Evolutionary conservation across 2,329 filamentous ascomycete species (phyloP).

Genomic region (Hypoxylon sp.): DNA sequence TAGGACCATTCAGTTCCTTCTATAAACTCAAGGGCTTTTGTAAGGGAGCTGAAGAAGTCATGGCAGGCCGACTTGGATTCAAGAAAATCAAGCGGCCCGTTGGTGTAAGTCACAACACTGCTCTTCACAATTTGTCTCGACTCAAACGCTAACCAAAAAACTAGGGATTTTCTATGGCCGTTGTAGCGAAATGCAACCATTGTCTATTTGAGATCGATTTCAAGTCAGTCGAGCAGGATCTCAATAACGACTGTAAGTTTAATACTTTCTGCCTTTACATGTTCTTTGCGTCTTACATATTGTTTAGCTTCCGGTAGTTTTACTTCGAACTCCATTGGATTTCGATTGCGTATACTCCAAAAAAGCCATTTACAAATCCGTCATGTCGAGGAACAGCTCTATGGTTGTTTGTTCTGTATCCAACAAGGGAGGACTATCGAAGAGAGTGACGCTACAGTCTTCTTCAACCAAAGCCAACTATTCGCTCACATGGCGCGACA

Average conservation of each 20-base stretch:
- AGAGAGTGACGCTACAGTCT: conserved; percentile 70
- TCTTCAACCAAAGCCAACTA: conserved; percentile 67
- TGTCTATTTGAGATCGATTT: conserved; percentile 70
- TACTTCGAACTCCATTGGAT: conserved; percentile 62
- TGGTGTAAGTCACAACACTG: conserved; percentile 50
- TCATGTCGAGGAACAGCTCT: conserved; percentile 67
- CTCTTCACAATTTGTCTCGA: neutral
- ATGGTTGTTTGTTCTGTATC: conserved; percentile 70
- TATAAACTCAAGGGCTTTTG: conserved; percentile 70
- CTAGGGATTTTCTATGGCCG: conserved; percentile 61
- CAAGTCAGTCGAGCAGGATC: conserved; percentile 66
- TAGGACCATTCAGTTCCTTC: conserved; percentile 65
- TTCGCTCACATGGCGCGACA: conserved; percentile 69
- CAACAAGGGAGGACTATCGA: conserved; percentile 65
- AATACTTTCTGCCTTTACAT: neutral
- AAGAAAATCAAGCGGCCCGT: conserved; percentile 67
- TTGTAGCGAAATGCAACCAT: conserved; percentile 66
- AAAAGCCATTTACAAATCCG: conserved; percentile 68
- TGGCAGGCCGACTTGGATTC: conserved; percentile 65
- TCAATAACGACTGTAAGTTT: conserved; percentile 63
- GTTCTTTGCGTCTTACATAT: conserved; percentile 24
- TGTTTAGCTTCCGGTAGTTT: conserved; percentile 64
- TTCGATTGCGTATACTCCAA: conserved; percentile 69
- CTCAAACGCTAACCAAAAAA: conserved; percentile 6
- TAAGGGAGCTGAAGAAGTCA: conserved; percentile 66